Conservation (phyloP, 2,329 filamentous ascomycete species). For the Neurospora sp. region DNA sequence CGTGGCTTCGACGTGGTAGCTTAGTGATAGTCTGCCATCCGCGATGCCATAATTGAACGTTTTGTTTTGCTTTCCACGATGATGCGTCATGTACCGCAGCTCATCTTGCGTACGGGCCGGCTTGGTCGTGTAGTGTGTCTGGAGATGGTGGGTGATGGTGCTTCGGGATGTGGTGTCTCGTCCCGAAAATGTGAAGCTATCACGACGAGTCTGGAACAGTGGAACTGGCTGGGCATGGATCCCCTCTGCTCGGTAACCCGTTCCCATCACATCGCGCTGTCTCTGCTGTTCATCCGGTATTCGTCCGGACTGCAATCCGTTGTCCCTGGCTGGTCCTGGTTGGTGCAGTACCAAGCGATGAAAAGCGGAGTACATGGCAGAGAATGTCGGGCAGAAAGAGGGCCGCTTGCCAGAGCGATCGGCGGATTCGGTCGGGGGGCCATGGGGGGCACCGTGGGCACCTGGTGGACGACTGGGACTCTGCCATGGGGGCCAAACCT, state of each 20-base stretch:
- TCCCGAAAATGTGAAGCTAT: background rate
- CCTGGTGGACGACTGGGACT: background rate
- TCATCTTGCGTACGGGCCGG: background rate
- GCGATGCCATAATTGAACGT: background rate
- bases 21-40: background rate
- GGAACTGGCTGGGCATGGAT: background rate
- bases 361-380: background rate
- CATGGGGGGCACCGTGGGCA: background rate
- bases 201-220: background rate
- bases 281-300: background rate
- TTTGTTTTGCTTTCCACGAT: background rate
- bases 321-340: background rate
- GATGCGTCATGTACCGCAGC: background rate
- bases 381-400: background rate
- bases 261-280: background rate
- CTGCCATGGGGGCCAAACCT: background rate
- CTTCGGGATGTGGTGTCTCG: background rate
- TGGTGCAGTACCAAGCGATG: background rate
- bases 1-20: constrained; percentile 9
- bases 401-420: background rate
- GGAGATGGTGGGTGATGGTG: background rate
- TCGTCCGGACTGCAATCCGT: background rate
- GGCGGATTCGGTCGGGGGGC: background rate
- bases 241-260: background rate
- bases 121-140: background rate